Evolutionary conservation across 1,284 basidiomycete genomes (phyloP).

Genomic region (Leccinum fallax): DNA sequence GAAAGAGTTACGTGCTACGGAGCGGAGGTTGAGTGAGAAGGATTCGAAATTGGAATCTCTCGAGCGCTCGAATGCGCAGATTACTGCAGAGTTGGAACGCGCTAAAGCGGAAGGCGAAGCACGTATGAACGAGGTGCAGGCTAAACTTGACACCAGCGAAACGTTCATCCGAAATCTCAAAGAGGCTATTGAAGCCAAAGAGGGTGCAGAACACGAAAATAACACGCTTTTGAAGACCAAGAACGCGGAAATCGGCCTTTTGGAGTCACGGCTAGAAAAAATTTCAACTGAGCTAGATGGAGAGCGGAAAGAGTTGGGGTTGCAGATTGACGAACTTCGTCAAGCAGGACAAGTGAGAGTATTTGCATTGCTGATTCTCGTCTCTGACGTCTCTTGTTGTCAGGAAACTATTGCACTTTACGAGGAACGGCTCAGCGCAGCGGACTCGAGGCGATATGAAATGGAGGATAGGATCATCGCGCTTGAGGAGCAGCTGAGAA

Average conservation of each 20-base stretch:
- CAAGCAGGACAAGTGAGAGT: constrained; percentile 77
- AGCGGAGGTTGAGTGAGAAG: constrained; percentile 52
- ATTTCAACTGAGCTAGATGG: constrained; percentile 55
- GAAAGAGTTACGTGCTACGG: constrained; percentile 46
- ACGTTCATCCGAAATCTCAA: constrained; percentile 50
- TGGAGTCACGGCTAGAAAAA: constrained; percentile 54
- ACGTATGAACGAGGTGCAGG: constrained; percentile 49
- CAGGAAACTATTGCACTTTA: constrained; percentile 92
- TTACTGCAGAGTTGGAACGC: constrained; percentile 49
- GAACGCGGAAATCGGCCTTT: constrained; percentile 54
- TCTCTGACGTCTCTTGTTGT: constrained; percentile 4
- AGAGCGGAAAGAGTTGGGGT: constrained; percentile 66
- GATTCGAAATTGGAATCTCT: constrained; percentile 53
- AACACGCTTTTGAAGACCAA: constrained; percentile 54
- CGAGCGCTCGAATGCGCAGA: constrained; percentile 49
- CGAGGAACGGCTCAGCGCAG: constrained; percentile 79
- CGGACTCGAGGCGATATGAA: constrained; percentile 76
- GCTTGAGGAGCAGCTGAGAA: constrained; percentile 59
- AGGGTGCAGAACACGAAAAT: constrained; percentile 53
- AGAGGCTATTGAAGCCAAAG: constrained; percentile 53
- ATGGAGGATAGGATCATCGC: constrained; percentile 68
- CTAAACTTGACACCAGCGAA: constrained; percentile 51
- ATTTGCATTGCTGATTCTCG: constrained; percentile 6
- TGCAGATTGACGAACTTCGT: constrained; percentile 79
- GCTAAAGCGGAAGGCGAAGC: constrained; percentile 46